These are phyloP conservation scores for Bisporella sp. DNA, from an alignment of 2,329 filamentous ascomycete species.

Conservation along the genomic window DNA sequence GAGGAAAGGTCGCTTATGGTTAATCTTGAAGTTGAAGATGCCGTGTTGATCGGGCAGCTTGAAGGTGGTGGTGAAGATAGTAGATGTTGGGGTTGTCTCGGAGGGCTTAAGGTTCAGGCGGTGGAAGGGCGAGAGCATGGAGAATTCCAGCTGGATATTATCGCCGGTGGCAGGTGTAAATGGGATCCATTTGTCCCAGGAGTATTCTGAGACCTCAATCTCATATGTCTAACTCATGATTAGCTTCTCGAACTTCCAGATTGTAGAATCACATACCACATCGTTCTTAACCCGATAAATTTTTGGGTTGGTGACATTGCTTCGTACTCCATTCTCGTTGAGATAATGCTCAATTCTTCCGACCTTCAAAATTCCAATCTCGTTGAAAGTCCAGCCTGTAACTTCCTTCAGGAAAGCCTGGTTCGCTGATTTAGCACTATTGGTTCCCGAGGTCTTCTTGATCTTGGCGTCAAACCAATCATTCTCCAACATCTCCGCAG, in stretches of 20 bases:
- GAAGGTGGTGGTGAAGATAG: constrained; percentile 70
- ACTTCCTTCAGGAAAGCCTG: constrained; percentile 78
- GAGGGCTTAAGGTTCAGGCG: constrained; percentile 64
- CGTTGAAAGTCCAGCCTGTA: constrained; percentile 94
- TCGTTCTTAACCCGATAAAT: constrained; percentile 97
- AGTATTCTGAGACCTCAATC: constrained; percentile 85
- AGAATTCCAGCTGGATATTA: constrained; percentile 87
- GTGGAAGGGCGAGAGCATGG: constrained; percentile 97
- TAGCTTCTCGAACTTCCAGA: too few relatives aligned
- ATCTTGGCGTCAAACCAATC: constrained; percentile 83
- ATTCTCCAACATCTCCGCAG: constrained; percentile 80
- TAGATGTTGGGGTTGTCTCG: constrained; percentile 55
- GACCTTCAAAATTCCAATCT: constrained; percentile 82
- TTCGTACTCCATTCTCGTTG: constrained; percentile 44
- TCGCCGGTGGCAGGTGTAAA: constrained; percentile 67
- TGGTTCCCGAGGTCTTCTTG: constrained; percentile 37
- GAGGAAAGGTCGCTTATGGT: constrained; percentile 93
- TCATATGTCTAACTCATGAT: constrained; percentile 6
- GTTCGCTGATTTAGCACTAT: constrained; percentile 61
- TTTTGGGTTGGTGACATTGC: constrained; percentile 61
- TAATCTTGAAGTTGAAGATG: constrained; percentile 96
- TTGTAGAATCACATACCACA: constrained; percentile 59
- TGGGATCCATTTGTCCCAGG: constrained; percentile 65
- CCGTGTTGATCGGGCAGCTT: constrained; percentile 92
- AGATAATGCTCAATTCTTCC: constrained; percentile 75